A percentile compares a stretch with the other conserved stretches of the same genome.
Evolutionary conservation across 176 grass and related monocot species (phyloP).

Genomic region (Triticum dicoccoides): DNA sequence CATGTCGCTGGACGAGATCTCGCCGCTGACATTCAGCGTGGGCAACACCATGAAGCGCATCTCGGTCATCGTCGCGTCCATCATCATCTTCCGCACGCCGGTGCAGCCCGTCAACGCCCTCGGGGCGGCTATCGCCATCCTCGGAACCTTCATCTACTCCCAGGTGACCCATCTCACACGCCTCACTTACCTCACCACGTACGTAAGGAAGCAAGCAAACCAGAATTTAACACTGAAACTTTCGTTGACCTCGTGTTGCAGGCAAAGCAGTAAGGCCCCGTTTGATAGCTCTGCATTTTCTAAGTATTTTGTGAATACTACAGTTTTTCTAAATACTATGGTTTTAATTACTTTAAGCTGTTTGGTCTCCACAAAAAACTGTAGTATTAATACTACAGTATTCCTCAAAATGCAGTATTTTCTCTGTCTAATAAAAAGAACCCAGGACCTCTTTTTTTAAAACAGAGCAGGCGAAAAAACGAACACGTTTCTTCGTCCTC

Average conservation of each 20-base stretch:
- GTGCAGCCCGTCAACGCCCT: conserved; percentile 88
- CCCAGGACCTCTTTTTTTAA: too few relatives aligned
- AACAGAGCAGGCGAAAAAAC: too few relatives aligned
- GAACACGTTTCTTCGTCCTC: too few relatives aligned
- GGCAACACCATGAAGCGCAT: conserved; percentile 99
- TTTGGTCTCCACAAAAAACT: too few relatives aligned
- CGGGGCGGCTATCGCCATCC: conserved; percentile 78
- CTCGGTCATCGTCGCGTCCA: conserved; percentile 87
- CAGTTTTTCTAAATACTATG: too few relatives aligned
- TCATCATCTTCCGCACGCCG: conserved; percentile 93
- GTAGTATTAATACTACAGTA: too few relatives aligned
- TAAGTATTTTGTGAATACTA: too few relatives aligned
- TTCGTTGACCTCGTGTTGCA: conserved; percentile 13
- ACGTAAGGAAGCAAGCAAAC: neutral
- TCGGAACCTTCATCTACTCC: conserved; percentile 95
- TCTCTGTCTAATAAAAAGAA: too few relatives aligned
- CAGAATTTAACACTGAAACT: conserved; percentile 1
- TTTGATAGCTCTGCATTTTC: too few relatives aligned
- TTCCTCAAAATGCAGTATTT: too few relatives aligned
- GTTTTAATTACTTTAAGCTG: too few relatives aligned
- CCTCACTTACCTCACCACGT: neutral
- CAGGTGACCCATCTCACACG: conserved; percentile 54
- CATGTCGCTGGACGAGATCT: conserved; percentile 95
- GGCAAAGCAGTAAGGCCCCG: conserved; percentile 37
- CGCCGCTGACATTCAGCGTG: conserved; percentile 86